Conservation (phyloP, 306 rosid genomes). For the Fragaria iinumae region DNA sequence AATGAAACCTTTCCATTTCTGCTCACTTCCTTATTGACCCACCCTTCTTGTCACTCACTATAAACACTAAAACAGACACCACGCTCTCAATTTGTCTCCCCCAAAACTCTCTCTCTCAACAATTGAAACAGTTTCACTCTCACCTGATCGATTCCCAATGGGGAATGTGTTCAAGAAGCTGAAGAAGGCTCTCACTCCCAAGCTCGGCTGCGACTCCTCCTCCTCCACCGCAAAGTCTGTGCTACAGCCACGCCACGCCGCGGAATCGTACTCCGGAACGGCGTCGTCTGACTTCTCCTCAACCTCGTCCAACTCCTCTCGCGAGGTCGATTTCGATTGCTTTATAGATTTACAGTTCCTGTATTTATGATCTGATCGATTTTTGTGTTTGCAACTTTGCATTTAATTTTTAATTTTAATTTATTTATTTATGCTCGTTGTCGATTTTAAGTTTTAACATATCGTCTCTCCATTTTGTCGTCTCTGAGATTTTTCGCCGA, state of each 20-base stretch:
- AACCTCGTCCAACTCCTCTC: neutral
- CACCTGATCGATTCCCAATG: neutral
- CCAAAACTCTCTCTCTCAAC: neutral
- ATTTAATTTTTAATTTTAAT: neutral
- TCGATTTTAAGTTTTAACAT: neutral
- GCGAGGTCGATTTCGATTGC: neutral
- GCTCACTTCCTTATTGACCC: too few species aligned
- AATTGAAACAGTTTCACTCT: too few species aligned
- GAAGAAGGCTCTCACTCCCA: neutral
- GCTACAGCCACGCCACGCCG: neutral
- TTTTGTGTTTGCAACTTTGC: neutral
- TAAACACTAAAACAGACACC: too few species aligned
- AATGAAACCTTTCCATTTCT: too few species aligned
- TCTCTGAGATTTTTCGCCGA: neutral
- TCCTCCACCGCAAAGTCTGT: neutral
- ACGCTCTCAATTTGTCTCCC: neutral
- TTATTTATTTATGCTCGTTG: neutral
- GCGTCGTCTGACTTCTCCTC: neutral
- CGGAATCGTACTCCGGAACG: neutral
- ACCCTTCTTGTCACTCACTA: too few species aligned
- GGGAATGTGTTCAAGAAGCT: neutral
- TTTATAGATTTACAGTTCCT: neutral
- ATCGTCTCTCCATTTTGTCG: constrained; percentile 1
- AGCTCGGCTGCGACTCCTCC: neutral
- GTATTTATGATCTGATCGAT: neutral